These are phyloP conservation scores for Aspergillus glaucus DNA, from an alignment of 2,329 filamentous ascomycete species.

Conservation along the genomic window DNA sequence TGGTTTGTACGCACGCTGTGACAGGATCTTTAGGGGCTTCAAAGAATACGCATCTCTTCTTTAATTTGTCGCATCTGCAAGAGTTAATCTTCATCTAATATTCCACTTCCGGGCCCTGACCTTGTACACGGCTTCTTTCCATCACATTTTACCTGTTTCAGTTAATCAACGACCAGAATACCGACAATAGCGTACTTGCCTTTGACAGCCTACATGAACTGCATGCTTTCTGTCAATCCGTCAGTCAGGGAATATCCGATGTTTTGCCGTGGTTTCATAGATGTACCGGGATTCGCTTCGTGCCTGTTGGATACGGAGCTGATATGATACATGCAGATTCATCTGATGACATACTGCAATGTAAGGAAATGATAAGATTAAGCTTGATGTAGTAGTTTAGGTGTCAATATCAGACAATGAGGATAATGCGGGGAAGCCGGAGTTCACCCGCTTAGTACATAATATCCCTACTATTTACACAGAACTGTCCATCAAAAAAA, in stretches of 20 bases:
- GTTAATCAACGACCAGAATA: background rate
- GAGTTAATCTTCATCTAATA: background rate
- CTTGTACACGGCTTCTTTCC: slow-evolving; percentile 32
- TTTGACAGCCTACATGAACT: slow-evolving; percentile 34
- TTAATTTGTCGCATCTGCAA: slow-evolving; percentile 26
- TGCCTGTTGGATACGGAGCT: slow-evolving; percentile 18
- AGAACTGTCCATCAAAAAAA: no score
- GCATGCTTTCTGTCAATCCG: slow-evolving; percentile 29
- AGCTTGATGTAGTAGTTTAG: background rate
- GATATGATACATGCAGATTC: slow-evolving; percentile 11
- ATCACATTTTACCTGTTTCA: slow-evolving; percentile 30
- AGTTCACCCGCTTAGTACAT: no score
- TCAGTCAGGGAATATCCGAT: background rate
- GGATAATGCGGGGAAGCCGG: no score
- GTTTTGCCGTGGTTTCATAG: background rate
- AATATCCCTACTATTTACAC: no score
- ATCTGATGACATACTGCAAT: slow-evolving; percentile 16
- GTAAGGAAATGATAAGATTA: background rate
- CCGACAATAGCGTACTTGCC: slow-evolving; percentile 9
- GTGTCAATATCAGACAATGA: no score
- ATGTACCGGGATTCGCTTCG: slow-evolving; percentile 33
- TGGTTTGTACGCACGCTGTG: slow-evolving; percentile 15
- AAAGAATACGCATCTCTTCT: slow-evolving; percentile 33
- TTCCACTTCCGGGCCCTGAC: slow-evolving; percentile 9
- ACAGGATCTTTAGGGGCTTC: slow-evolving; percentile 27